Conservation (phyloP, 257 asterid species). For the Solanum chilense region DNA sequence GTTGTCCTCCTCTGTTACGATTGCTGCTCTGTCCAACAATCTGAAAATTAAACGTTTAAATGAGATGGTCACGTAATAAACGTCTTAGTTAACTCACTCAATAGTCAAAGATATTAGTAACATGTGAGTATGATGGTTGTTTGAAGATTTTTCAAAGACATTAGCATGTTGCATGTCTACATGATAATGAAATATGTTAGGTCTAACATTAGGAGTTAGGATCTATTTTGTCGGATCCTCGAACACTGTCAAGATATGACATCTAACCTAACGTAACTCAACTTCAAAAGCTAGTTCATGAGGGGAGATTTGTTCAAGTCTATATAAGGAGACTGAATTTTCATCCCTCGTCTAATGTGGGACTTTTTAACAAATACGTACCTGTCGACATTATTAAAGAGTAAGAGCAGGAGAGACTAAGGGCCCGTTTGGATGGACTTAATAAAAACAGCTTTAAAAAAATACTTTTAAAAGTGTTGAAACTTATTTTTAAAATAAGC, state of each 20-base stretch:
- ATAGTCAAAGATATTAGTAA: not conserved
- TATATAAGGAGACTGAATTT: no score
- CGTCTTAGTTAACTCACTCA: not conserved
- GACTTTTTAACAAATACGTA: no score
- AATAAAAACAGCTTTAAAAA: no score
- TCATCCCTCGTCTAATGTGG: no score
- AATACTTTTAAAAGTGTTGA: no score
- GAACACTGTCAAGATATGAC: not conserved
- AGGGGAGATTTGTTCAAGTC: no score
- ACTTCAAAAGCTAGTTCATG: no score
- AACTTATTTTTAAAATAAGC: no score
- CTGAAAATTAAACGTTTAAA: constrained; percentile 14
- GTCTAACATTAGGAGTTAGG: no score
- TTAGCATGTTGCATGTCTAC: not conserved
- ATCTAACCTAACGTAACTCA: no score
- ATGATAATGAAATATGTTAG: not conserved
- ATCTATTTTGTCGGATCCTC: not conserved
- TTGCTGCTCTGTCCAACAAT: constrained; percentile 72
- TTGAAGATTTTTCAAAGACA: not conserved
- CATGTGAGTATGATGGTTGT: not conserved
- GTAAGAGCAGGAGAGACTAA: not conserved
- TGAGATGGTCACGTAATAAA: not conserved
- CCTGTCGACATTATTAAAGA: not conserved
- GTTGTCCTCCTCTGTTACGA: constrained; percentile 42
- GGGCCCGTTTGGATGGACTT: no score